Evolutionary conservation across 768 basidiomycete genomes (phyloP), one percentile per base, ranked within the genome.

Genomic region (Boletus speciosus): DNA sequence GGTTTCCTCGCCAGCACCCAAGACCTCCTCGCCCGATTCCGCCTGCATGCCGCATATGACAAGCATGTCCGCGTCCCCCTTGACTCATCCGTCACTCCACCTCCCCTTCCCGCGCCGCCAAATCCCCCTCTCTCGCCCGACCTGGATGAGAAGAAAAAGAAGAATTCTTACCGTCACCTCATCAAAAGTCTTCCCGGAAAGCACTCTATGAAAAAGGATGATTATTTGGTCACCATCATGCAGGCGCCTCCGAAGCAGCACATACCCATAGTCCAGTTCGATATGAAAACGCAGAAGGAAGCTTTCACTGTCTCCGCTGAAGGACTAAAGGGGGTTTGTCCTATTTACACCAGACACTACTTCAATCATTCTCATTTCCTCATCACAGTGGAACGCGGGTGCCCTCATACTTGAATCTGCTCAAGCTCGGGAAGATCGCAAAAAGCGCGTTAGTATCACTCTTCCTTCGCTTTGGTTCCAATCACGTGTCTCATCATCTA

Each of bases 141-240:
- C n/a, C 72, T 71, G 16, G 78, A 76, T 16, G 83, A 86, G 55
- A 77, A 75, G 79, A 90, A 85, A 79, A 83, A 80, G 75, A 86
- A 85, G 76, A 88, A 88, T 61, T 82, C 73, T 53, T 90, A 90
- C 63, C 86, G 82, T 61, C 84, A 89, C 62, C 79, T 90, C 51
- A 86, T 90, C 62, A 88, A 84, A 74, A 82, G 80, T 53, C 75
- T 86, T 43, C 87, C 87, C 57, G 88, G 88, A 55, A 90, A 90
- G 68, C 88, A 90, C 59, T 86, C 88, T 29, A 76, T 81, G 77
- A 89, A 88, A 74, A 91, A 86, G 67, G 88, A 91, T 61, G 83
- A 86, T 55, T 88, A 82, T 68, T 70, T 91, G 47, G 77, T 76
- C 37, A 81, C 73, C 1, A 81, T 82, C 58, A 87, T 90, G 75